Percentiles rank a stretch among this genome's conserved stretches.
These are phyloP conservation scores for Leccinum variicolor DNA, from an alignment of 768 basidiomycete species.

Conservation along the genomic window DNA sequence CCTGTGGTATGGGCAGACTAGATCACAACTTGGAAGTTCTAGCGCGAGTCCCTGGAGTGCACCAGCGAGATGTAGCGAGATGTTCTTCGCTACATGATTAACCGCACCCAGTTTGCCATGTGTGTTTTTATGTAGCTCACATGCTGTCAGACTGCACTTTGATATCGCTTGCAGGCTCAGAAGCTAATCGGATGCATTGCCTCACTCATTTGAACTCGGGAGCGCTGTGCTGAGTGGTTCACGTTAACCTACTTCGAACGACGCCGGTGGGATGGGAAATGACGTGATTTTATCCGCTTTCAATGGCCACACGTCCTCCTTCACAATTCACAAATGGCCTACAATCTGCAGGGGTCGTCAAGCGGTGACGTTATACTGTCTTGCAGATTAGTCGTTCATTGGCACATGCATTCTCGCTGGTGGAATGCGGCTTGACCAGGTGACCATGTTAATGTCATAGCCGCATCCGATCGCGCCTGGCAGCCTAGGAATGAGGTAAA, in stretches of 20 bases:
- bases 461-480: background rate
- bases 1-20: background rate
- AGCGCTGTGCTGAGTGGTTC: background rate
- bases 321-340: background rate
- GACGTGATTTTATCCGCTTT: background rate
- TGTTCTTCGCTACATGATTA: background rate
- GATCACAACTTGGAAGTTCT: background rate
- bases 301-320: background rate
- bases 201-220: background rate
- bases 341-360: background rate
- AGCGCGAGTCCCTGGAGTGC: background rate
- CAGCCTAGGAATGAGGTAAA: constrained; percentile 9
- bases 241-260: background rate
- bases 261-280: background rate
- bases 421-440: background rate
- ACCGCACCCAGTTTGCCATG: background rate
- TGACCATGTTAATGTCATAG: background rate
- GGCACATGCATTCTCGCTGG: background rate
- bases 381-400: background rate
- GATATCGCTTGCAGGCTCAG: background rate
- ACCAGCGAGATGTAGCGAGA: too few relatives aligned
- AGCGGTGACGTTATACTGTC: background rate
- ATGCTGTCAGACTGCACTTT: background rate
- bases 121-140: background rate
- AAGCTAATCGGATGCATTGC: background rate